These are phyloP conservation scores for Diospyros lotus DNA, from an alignment of 148 eudicot genomes.

Conservation along the genomic window DNA sequence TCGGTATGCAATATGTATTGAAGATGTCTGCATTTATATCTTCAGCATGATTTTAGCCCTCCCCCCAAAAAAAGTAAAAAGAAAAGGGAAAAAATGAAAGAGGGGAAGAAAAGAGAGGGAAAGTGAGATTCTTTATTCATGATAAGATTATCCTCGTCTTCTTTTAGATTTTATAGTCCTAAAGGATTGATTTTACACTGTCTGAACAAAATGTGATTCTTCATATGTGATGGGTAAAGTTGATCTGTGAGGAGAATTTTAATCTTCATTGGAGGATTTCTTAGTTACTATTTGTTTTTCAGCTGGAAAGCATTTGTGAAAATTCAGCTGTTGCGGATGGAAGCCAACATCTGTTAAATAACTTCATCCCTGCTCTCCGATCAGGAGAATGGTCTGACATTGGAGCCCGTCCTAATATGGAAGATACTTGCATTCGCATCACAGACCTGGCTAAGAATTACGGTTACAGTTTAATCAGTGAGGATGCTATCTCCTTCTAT, in stretches of 20 bases:
- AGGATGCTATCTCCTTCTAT: slow-evolving; percentile 78
- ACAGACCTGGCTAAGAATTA: slow-evolving; percentile 65
- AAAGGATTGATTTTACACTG: too few species aligned
- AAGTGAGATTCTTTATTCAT: too few species aligned
- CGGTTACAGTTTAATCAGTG: slow-evolving; percentile 34
- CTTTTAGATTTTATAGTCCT: too few species aligned
- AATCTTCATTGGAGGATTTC: neutral
- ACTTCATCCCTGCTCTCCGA: slow-evolving; percentile 60
- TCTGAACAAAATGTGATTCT: too few species aligned
- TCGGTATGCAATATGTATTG: too few species aligned
- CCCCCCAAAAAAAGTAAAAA: too few species aligned
- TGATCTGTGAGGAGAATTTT: neutral
- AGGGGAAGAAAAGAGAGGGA: too few species aligned
- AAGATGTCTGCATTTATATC: too few species aligned
- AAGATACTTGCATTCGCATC: slow-evolving; percentile 87
- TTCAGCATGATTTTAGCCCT: too few species aligned
- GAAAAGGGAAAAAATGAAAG: too few species aligned
- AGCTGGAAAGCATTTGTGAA: slow-evolving; percentile 86
- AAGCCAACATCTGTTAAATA: slow-evolving; percentile 24
- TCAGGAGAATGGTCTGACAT: slow-evolving; percentile 96
- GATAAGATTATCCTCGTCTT: too few species aligned
- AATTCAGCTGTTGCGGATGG: slow-evolving; percentile 41
- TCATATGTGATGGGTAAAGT: too few species aligned
- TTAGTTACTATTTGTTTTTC: slow-evolving; percentile 9
- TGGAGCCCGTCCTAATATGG: slow-evolving; percentile 79